Percentiles rank a stretch among this genome's conserved stretches.
Conservation (phyloP, 2,329 filamentous ascomycete genomes). For the Fusarium pseudograminearum region DNA sequence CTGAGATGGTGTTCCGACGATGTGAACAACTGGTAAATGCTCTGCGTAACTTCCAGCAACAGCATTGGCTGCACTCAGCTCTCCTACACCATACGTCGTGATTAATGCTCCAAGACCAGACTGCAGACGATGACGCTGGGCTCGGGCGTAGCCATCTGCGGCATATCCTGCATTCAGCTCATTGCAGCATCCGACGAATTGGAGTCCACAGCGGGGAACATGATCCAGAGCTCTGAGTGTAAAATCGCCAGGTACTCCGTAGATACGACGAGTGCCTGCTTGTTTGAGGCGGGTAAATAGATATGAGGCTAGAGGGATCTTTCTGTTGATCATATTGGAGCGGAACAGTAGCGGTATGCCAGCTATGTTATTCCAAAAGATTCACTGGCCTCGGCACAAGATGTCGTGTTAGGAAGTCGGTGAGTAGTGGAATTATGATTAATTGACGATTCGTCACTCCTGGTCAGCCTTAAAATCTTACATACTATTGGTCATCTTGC, state of each 20-base stretch:
- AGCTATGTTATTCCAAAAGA: background rate
- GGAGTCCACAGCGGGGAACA: background rate
- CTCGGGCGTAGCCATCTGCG: slow-evolving; percentile 26
- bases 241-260: slow-evolving; percentile 30
- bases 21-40: slow-evolving; percentile 13
- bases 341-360: background rate
- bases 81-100: slow-evolving; percentile 16
- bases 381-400: background rate
- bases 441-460: background rate
- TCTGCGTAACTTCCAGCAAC: slow-evolving; percentile 27
- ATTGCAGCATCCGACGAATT: slow-evolving; percentile 27
- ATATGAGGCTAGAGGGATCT: slow-evolving; percentile 4
- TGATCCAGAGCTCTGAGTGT: slow-evolving; percentile 18
- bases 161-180: slow-evolving; percentile 27
- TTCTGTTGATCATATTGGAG: slow-evolving; percentile 3
- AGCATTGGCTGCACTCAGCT: slow-evolving; percentile 22
- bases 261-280: slow-evolving; percentile 3
- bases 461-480: background rate
- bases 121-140: background rate
- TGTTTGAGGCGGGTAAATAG: slow-evolving; percentile 14
- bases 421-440: too few species aligned
- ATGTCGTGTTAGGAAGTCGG: background rate
- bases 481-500: background rate
- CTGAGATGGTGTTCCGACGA: slow-evolving; percentile 18
- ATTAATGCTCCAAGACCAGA: slow-evolving; percentile 10